Conservation (phyloP, 257 asterid genomes). For the Solanum gandarillasii region DNA sequence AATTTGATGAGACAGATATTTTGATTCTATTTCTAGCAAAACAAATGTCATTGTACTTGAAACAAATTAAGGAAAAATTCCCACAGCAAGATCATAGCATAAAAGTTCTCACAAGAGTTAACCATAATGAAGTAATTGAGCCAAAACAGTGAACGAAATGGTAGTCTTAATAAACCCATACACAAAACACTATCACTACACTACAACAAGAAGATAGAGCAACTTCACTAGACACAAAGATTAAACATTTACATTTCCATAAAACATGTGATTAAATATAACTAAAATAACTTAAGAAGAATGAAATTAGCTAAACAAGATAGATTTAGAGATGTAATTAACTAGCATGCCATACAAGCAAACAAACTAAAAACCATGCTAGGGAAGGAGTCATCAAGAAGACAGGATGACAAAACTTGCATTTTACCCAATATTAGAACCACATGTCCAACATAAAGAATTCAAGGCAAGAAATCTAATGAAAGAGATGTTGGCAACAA, state of each 20-base stretch:
- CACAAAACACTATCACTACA: not conserved
- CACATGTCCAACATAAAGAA: not conserved
- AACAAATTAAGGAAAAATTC: not conserved
- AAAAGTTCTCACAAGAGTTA: not conserved
- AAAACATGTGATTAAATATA: too few relatives aligned
- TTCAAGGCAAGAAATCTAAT: too few relatives aligned
- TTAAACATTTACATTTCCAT: too few relatives aligned
- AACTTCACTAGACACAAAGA: too few relatives aligned
- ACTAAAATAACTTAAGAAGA: too few relatives aligned
- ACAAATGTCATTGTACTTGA: not conserved
- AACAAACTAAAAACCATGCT: too few relatives aligned
- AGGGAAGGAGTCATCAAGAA: too few relatives aligned
- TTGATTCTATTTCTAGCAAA: not conserved
- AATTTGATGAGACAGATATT: not conserved
- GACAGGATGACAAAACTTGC: not conserved
- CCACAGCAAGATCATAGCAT: not conserved
- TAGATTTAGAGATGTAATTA: too few relatives aligned
- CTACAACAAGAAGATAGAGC: too few relatives aligned
- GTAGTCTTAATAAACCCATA: not conserved
- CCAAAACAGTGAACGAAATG: not conserved
- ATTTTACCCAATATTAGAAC: not conserved
- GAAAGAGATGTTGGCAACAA: not conserved
- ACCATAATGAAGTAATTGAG: not conserved
- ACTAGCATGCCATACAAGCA: too few relatives aligned
- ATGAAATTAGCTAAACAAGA: too few relatives aligned